These are phyloP conservation scores for Zostera marina DNA, from an alignment of 116 monocot species.

Conservation along the genomic window DNA sequence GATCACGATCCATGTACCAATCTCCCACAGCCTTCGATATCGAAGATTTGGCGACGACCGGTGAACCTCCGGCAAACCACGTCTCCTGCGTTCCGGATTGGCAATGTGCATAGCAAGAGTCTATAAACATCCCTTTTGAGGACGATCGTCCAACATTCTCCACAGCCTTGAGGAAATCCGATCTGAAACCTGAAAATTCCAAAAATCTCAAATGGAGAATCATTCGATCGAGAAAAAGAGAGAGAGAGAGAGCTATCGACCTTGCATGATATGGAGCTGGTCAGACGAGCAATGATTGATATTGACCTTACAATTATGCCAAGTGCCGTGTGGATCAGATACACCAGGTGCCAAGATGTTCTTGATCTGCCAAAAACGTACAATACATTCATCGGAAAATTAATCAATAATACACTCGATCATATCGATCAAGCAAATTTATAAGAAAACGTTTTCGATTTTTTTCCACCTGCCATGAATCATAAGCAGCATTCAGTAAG, in stretches of 20 bases:
- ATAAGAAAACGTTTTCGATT: neutral
- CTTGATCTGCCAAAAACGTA: constrained; percentile 47
- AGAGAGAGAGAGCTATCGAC: constrained; percentile 10
- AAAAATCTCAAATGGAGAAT: neutral
- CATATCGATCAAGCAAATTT: neutral
- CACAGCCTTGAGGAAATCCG: constrained; percentile 38
- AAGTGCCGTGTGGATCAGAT: constrained; percentile 56
- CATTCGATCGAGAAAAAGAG: no score
- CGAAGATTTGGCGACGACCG: constrained; percentile 27
- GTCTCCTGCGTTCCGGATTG: constrained; percentile 61
- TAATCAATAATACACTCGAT: neutral
- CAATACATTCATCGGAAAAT: constrained; percentile 6
- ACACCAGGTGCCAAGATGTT: constrained; percentile 50
- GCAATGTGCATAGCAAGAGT: constrained; percentile 82
- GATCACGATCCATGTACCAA: constrained; percentile 44
- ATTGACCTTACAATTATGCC: constrained; percentile 58
- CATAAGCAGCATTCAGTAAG: constrained; percentile 52
- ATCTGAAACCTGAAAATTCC: constrained; percentile 38
- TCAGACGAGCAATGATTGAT: constrained; percentile 51
- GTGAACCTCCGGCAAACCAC: constrained; percentile 47
- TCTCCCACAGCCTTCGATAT: constrained; percentile 65
- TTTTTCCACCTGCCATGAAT: constrained; percentile 98
- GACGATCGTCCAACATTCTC: constrained; percentile 14
- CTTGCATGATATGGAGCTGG: constrained; percentile 51
- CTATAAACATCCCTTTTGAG: constrained; percentile 55